Evolutionary conservation across 2,329 filamentous ascomycete species (phyloP).

Genomic region (Ampelomyces quisqualis): DNA sequence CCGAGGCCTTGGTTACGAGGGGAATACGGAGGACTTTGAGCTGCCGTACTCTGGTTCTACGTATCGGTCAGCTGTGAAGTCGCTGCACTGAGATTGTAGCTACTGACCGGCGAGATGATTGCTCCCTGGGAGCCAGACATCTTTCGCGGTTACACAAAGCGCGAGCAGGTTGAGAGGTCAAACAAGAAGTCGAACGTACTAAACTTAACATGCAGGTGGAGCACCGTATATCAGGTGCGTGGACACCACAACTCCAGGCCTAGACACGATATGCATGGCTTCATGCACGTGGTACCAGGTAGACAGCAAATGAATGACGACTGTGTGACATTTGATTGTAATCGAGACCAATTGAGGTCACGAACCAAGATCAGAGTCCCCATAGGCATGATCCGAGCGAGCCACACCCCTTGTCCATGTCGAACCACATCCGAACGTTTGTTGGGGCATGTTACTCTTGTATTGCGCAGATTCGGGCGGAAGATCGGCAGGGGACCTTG

Average conservation of each 20-base stretch:
- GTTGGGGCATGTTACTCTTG: constrained; percentile 4
- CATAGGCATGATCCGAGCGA: constrained; percentile 7
- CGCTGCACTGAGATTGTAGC: background rate
- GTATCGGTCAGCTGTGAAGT: background rate
- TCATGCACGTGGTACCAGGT: constrained; percentile 20
- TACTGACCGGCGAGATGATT: constrained; percentile 5
- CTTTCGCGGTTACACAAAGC: constrained; percentile 3
- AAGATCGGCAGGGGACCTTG: constrained; percentile 7
- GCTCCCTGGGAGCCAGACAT: constrained; percentile 15
- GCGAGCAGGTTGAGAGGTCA: constrained; percentile 5
- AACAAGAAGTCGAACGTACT: constrained; percentile 11
- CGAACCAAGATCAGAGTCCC: background rate
- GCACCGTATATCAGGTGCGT: constrained; percentile 23
- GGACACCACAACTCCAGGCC: constrained; percentile 14
- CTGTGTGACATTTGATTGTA: constrained; percentile 11
- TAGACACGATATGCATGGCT: constrained; percentile 19
- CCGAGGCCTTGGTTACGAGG: constrained; percentile 31
- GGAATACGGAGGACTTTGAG: constrained; percentile 32
- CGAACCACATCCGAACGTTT: constrained; percentile 10
- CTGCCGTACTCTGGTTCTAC: constrained; percentile 2
- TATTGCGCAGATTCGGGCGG: constrained; percentile 1
- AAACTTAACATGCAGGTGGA: constrained; percentile 4
- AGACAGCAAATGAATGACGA: constrained; percentile 26
- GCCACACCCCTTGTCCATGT: constrained; percentile 8
- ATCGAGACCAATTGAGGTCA: constrained; percentile 13